Evolutionary conservation across 192 early-diverging fungal species (phyloP).

Genomic region (Lunasporangiospora selenospora): DNA sequence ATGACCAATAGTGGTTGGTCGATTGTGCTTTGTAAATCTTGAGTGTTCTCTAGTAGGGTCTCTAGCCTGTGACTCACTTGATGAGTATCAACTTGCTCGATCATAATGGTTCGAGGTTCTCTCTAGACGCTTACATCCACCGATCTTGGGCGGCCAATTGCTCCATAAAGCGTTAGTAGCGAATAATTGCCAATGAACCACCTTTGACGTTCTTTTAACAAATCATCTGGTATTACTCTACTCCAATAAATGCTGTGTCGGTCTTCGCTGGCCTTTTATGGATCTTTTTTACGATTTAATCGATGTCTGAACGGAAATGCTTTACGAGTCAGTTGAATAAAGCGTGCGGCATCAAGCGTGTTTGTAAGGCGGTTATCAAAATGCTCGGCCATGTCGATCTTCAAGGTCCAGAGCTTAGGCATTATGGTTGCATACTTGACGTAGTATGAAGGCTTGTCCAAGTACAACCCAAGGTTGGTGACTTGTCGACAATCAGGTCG

Average conservation of each 20-base stretch:
- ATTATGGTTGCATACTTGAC: not conserved
- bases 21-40: not conserved
- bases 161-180: no score
- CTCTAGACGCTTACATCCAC: constrained; percentile 3
- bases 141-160: not conserved
- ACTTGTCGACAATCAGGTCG: not conserved
- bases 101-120: not conserved
- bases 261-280: not conserved
- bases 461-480: not conserved
- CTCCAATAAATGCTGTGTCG: not conserved
- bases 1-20: not conserved
- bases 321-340: not conserved
- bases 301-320: not conserved
- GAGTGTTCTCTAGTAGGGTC: not conserved
- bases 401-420: not conserved
- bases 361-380: not conserved
- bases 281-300: not conserved
- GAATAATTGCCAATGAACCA: no score
- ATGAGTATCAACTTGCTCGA: not conserved
- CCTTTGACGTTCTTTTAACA: not conserved
- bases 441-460: not conserved
- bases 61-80: not conserved
- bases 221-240: not conserved
- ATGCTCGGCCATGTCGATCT: not conserved
- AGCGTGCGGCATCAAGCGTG: not conserved